Percentiles rank a stretch among this genome's conserved stretches.
Evolutionary conservation across 2,329 filamentous ascomycete genomes (phyloP).

Genomic region (Aspergillus sp.): DNA sequence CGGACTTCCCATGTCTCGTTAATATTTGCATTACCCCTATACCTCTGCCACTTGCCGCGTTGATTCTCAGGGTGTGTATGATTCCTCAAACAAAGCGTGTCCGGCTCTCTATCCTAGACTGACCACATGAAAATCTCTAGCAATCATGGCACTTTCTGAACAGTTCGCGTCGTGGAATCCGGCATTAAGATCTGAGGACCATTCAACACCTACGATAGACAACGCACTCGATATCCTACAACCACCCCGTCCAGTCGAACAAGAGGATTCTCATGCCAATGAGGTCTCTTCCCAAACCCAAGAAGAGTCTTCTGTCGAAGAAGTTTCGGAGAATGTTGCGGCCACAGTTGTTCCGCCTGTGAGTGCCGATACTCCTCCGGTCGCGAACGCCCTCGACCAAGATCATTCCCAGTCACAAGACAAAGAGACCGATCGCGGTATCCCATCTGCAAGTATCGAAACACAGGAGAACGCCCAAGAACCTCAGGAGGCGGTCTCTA

Average conservation of each 20-base stretch:
- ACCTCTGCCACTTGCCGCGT: conserved; percentile 16
- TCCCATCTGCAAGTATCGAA: neutral
- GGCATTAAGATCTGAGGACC: conserved; percentile 48
- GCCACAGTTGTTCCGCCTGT: neutral
- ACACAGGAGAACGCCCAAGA: neutral
- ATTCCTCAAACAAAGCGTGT: conserved; percentile 22
- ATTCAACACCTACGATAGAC: conserved; percentile 15
- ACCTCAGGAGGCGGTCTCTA: neutral
- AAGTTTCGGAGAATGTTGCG: neutral
- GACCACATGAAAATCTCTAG: conserved; percentile 7
- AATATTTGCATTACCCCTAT: conserved; percentile 1
- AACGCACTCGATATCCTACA: conserved; percentile 9
- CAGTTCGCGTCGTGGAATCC: conserved; percentile 53
- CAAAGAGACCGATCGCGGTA: neutral
- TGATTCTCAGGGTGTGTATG: conserved; percentile 14
- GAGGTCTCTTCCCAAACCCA: neutral
- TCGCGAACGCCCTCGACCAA: neutral
- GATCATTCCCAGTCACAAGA: neutral
- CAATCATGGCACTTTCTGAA: conserved; percentile 25
- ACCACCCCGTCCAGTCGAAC: neutral
- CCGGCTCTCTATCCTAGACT: conserved; percentile 17
- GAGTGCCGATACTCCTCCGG: neutral
- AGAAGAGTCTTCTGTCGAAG: neutral
- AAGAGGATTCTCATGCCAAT: neutral
- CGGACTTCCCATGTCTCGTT: conserved; percentile 10